Evolutionary conservation across 176 grass and related monocot genomes (phyloP).

Genomic region (Lolium multiflorum): DNA sequence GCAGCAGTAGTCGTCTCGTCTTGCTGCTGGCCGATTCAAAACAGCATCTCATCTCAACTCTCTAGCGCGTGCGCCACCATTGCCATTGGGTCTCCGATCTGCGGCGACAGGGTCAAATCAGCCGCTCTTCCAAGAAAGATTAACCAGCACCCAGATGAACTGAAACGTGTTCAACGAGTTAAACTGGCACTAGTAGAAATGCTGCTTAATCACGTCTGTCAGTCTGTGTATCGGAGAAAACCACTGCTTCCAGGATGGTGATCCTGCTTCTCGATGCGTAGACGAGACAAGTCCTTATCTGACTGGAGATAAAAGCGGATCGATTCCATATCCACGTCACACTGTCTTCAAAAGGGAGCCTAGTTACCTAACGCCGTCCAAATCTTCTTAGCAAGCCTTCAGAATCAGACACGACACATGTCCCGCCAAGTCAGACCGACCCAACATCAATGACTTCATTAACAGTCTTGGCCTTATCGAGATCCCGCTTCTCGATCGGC

Average conservation of each 20-base stretch:
- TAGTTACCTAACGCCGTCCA: constrained; percentile 1
- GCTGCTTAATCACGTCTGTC: background rate
- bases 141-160: background rate
- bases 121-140: too few relatives aligned
- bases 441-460: too few relatives aligned
- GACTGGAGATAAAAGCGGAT: background rate
- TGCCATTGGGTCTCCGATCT: too few relatives aligned
- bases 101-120: too few relatives aligned
- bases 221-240: background rate
- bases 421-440: too few relatives aligned
- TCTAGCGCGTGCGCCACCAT: too few relatives aligned
- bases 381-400: constrained; percentile 14
- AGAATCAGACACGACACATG: background rate
- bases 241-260: background rate
- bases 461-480: too few relatives aligned
- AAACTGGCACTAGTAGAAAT: background rate
- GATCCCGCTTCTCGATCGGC: too few relatives aligned
- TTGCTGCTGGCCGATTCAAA: background rate
- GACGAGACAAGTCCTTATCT: background rate
- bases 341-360: background rate
- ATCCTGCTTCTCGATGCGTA: background rate
- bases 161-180: background rate
- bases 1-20: background rate
- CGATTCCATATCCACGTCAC: constrained; percentile 7
- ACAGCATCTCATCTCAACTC: background rate